Evolutionary conservation across 2,329 filamentous ascomycete species (phyloP).

Genomic region (Orbilia blumenaviensis): DNA sequence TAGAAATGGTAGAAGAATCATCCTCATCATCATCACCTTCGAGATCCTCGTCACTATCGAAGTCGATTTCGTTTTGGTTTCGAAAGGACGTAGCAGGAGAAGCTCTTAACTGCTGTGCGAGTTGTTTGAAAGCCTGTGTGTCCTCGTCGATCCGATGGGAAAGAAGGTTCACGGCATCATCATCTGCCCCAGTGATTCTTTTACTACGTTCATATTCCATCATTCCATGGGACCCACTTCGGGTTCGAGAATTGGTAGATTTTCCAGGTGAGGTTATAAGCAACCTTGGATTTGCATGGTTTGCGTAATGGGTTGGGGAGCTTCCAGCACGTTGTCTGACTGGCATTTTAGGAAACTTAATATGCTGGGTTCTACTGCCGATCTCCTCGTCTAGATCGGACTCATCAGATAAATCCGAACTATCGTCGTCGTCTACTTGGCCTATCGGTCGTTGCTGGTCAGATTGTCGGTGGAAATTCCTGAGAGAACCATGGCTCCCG

Average conservation of each 20-base stretch:
- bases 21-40: slow-evolving; percentile 57
- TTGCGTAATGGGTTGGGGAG: slow-evolving; percentile 71
- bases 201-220: slow-evolving; percentile 57
- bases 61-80: slow-evolving; percentile 43
- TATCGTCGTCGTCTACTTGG: slow-evolving; percentile 77
- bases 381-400: slow-evolving; percentile 80
- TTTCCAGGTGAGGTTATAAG: slow-evolving; percentile 72
- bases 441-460: slow-evolving; percentile 60
- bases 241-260: slow-evolving; percentile 64
- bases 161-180: slow-evolving; percentile 54
- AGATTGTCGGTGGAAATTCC: slow-evolving; percentile 73
- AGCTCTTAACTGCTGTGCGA: slow-evolving; percentile 56
- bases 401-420: slow-evolving; percentile 83
- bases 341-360: slow-evolving; percentile 96
- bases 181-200: slow-evolving; percentile 54
- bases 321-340: slow-evolving; percentile 85
- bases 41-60: slow-evolving; percentile 54
- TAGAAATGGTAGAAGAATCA: slow-evolving; percentile 56
- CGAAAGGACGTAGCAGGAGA: slow-evolving; percentile 57
- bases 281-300: slow-evolving; percentile 68
- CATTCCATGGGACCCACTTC: slow-evolving; percentile 58
- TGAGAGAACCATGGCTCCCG: slow-evolving; percentile 74
- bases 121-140: slow-evolving; percentile 55
- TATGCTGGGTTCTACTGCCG: slow-evolving; percentile 78
- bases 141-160: slow-evolving; percentile 55